phyloP scores from a whole-genome alignment of 108 stramenopile genomes.

The Fistulifera solaris region DNA sequence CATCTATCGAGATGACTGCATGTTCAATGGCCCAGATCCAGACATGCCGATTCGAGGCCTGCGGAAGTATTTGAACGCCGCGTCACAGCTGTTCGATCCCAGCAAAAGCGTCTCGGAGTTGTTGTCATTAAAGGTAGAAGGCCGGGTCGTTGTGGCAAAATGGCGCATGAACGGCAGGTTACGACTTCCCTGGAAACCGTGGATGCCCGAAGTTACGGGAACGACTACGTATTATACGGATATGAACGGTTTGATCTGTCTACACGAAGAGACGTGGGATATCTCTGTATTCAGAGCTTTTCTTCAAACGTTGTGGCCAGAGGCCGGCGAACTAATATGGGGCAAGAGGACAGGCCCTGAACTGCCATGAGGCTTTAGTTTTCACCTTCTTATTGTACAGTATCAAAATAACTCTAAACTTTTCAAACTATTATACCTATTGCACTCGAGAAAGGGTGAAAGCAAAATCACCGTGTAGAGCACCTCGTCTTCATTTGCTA shows the following conservation, averaged over 20 bases:
- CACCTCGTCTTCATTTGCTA: too few species aligned
- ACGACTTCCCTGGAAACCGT: constrained; percentile 66
- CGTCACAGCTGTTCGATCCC: constrained; percentile 65
- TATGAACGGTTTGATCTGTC: constrained; percentile 41
- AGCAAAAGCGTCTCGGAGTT: constrained; percentile 41
- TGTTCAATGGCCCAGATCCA: constrained; percentile 79
- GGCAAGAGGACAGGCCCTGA: not conserved
- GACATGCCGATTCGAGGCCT: constrained; percentile 84
- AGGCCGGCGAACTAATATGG: constrained; percentile 25
- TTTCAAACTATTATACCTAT: too few species aligned
- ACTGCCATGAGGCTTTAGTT: too few species aligned
- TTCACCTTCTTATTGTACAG: too few species aligned
- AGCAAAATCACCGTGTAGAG: too few species aligned
- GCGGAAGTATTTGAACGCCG: constrained; percentile 68
- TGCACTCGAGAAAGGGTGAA: too few species aligned
- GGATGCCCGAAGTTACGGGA: constrained; percentile 49
- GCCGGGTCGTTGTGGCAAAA: constrained; percentile 22
- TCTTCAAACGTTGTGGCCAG: constrained; percentile 45
- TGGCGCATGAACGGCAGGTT: constrained; percentile 51
- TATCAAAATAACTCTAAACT: too few species aligned
- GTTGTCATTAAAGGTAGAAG: constrained; percentile 17
- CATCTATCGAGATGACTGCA: constrained; percentile 73
- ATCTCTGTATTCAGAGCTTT: constrained; percentile 68
- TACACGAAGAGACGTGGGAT: constrained; percentile 70
- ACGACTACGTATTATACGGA: constrained; percentile 60